A percentile compares a stretch with the other conserved stretches of the same genome.
phyloP scores from a whole-genome alignment of 805 yeast species.

The Candida coleopterorum region DNA sequence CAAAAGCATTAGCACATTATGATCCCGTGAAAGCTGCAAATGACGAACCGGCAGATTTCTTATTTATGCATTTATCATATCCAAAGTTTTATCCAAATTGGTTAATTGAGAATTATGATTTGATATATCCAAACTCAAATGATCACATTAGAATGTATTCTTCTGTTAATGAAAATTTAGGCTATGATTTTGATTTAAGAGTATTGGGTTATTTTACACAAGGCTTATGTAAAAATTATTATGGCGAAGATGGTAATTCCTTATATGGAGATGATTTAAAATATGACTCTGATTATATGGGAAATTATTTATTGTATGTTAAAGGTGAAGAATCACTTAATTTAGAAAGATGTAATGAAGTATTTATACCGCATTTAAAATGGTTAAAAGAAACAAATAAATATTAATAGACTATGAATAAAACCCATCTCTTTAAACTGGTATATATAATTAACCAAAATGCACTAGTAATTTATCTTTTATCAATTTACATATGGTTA shows the following conservation, averaged over 20 bases:
- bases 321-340: slow-evolving; percentile 18
- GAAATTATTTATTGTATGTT: slow-evolving; percentile 26
- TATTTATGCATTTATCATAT: slow-evolving; percentile 58
- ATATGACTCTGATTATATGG: slow-evolving; percentile 27
- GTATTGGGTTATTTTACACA: slow-evolving; percentile 35
- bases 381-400: slow-evolving; percentile 37
- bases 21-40: slow-evolving; percentile 31
- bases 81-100: slow-evolving; percentile 42
- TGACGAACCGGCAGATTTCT: slow-evolving; percentile 13
- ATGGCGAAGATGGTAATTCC: slow-evolving; percentile 21
- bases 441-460: no score
- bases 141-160: slow-evolving; percentile 39
- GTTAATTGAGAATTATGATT: slow-evolving; percentile 32
- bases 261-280: slow-evolving; percentile 19
- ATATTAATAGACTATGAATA: no score
- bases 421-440: no score
- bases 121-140: slow-evolving; percentile 26
- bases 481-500: no score
- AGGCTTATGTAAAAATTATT: slow-evolving; percentile 34
- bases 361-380: slow-evolving; percentile 37
- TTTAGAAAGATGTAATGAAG: slow-evolving; percentile 26
- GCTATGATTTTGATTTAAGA: slow-evolving; percentile 40
- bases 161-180: slow-evolving; percentile 28
- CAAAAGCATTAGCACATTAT: slow-evolving; percentile 36
- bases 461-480: no score